These are phyloP conservation scores for Yamadazyma sp. DNA, from an alignment of 805 yeast genomes.

Conservation along the genomic window DNA sequence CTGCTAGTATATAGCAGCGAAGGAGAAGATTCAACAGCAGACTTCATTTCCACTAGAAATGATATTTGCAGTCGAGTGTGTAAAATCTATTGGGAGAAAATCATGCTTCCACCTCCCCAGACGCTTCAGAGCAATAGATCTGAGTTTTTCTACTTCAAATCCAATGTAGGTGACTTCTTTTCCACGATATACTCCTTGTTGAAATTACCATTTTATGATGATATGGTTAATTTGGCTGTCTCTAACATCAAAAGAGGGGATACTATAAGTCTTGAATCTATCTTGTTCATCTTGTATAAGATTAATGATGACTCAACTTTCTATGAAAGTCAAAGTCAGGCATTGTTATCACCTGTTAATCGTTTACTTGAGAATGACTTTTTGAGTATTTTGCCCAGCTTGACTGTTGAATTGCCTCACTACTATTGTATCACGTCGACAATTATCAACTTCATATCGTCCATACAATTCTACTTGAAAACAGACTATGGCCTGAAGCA, in stretches of 20 bases:
- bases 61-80: constrained; percentile 53
- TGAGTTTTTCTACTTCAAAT: constrained; percentile 68
- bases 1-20: constrained; percentile 24
- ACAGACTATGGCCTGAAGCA: constrained; percentile 42
- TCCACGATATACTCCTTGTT: constrained; percentile 69
- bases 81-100: constrained; percentile 66
- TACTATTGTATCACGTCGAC: constrained; percentile 32
- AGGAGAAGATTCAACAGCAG: constrained; percentile 15
- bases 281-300: constrained; percentile 56
- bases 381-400: constrained; percentile 3
- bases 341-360: constrained; percentile 26
- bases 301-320: constrained; percentile 54
- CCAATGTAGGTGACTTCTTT: constrained; percentile 74
- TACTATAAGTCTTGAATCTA: constrained; percentile 49
- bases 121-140: constrained; percentile 36
- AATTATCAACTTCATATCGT: constrained; percentile 56
- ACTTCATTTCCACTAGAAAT: constrained; percentile 19
- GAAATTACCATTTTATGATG: constrained; percentile 50
- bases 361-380: constrained; percentile 22
- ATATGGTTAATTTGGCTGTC: constrained; percentile 38
- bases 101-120: constrained; percentile 34
- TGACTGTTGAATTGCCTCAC: constrained; percentile 1
- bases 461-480: constrained; percentile 60
- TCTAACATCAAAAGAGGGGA: constrained; percentile 16
- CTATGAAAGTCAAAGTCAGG: constrained; percentile 25